These are phyloP conservation scores for Lasiodiplodia hormozganensis DNA, from an alignment of 2,329 filamentous ascomycete species.

Conservation along the genomic window DNA sequence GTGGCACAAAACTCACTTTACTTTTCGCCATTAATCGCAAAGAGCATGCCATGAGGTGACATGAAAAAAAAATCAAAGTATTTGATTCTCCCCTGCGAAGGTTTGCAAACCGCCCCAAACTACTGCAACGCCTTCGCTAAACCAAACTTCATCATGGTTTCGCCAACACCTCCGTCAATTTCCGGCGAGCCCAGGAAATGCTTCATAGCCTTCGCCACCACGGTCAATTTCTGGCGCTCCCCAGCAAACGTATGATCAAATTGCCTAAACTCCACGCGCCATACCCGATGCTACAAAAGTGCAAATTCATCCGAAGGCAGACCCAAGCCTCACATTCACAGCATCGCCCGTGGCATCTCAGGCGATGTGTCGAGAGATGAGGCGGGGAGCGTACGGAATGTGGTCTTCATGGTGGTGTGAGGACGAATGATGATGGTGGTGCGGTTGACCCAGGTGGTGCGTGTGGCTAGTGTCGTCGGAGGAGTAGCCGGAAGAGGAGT, in stretches of 20 bases:
- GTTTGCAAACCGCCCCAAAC: too few relatives aligned
- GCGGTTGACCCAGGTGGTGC: background rate
- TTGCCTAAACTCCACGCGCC: background rate
- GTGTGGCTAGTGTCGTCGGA: background rate
- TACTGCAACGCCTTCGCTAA: too few relatives aligned
- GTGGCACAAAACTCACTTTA: too few relatives aligned
- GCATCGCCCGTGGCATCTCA: background rate
- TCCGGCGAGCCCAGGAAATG: too few relatives aligned
- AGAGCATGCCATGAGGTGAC: too few relatives aligned
- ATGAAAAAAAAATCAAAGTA: too few relatives aligned
- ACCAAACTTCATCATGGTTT: too few relatives aligned
- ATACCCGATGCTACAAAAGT: background rate
- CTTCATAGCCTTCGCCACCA: too few relatives aligned
- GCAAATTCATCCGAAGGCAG: background rate
- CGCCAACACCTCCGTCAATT: too few relatives aligned
- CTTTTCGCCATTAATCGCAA: too few relatives aligned
- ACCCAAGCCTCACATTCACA: background rate
- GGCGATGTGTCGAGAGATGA: constrained; percentile 21
- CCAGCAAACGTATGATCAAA: constrained; percentile 1
- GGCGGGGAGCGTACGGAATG: constrained; percentile 17
- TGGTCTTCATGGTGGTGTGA: background rate
- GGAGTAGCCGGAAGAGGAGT: background rate
- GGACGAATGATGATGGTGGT: background rate
- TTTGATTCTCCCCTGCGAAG: too few relatives aligned
- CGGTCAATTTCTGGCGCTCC: background rate